Conservation (phyloP, 306 rosid species). For the Rosa rugosa region DNA sequence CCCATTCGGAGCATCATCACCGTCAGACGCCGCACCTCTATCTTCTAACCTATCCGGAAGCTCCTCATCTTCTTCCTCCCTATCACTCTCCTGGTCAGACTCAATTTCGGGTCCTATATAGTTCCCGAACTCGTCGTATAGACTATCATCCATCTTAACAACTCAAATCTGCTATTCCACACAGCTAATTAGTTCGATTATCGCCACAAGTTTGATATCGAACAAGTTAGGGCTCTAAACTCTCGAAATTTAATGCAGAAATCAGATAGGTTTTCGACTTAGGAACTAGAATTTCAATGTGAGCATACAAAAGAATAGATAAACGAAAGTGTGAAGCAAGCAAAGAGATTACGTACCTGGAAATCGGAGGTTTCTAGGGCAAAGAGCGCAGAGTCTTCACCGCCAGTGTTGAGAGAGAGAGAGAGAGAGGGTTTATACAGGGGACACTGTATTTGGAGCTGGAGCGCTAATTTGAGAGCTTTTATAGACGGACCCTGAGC, state of each 20-base stretch:
- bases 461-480: no score
- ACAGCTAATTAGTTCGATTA: neutral
- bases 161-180: conserved; percentile 26
- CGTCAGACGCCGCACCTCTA: conserved; percentile 50
- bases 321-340: neutral
- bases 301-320: neutral
- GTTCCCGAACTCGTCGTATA: conserved; percentile 96
- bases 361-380: conserved; percentile 1
- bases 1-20: conserved; percentile 60
- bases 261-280: neutral
- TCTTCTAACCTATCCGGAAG: conserved; percentile 51
- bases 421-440: neutral
- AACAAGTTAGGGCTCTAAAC: neutral
- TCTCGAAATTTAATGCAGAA: neutral
- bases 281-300: neutral
- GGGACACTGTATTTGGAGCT: neutral
- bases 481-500: no score
- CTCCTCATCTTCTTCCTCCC: conserved; percentile 66
- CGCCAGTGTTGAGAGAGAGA: neutral
- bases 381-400: neutral
- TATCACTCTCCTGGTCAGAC: conserved; percentile 80
- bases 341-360: neutral
- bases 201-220: neutral
- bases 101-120: conserved; percentile 98
- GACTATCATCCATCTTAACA: conserved; percentile 74